Percentiles rank a stretch among this genome's conserved stretches.
Evolutionary conservation across 164 flowering plant genomes (phyloP).

Genomic region (Umbilicus rupestris): DNA sequence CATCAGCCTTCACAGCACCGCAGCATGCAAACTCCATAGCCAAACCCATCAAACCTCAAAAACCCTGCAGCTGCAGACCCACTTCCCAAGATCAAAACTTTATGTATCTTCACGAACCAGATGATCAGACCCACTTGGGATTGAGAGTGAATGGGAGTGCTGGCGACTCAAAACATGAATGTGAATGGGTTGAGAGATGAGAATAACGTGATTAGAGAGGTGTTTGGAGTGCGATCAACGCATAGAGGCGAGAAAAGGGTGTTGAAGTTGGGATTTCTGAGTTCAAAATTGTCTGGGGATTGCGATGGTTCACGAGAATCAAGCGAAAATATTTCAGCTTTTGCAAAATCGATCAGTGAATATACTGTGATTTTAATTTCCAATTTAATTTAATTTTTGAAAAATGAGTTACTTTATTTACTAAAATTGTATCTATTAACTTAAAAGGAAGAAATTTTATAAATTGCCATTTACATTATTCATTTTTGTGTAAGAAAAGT

Average conservation of each 20-base stretch:
- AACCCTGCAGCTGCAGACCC: background rate
- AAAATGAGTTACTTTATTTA: too few relatives aligned
- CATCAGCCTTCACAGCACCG: conserved; percentile 25
- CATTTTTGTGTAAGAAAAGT: too few relatives aligned
- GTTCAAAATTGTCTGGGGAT: background rate
- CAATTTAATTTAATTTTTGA: background rate
- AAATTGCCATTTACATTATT: too few relatives aligned
- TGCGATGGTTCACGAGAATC: conserved; percentile 5
- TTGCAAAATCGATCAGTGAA: background rate
- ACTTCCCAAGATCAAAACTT: conserved; percentile 1
- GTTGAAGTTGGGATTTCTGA: background rate
- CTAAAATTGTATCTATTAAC: too few relatives aligned
- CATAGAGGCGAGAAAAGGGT: background rate
- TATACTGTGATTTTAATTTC: background rate
- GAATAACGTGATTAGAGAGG: background rate
- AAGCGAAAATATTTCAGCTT: background rate
- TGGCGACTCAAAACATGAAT: background rate
- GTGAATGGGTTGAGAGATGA: too few relatives aligned
- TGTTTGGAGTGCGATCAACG: conserved; percentile 1
- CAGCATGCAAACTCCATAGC: conserved; percentile 19
- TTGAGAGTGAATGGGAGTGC: background rate
- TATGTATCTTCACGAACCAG: background rate
- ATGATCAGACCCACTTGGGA: background rate
- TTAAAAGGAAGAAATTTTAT: too few relatives aligned
- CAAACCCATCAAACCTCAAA: background rate